Evolutionary conservation across 2,329 filamentous ascomycete species (phyloP), one percentile per base, ranked within the genome.

Genomic region (Stenocarpella maydis): DNA sequence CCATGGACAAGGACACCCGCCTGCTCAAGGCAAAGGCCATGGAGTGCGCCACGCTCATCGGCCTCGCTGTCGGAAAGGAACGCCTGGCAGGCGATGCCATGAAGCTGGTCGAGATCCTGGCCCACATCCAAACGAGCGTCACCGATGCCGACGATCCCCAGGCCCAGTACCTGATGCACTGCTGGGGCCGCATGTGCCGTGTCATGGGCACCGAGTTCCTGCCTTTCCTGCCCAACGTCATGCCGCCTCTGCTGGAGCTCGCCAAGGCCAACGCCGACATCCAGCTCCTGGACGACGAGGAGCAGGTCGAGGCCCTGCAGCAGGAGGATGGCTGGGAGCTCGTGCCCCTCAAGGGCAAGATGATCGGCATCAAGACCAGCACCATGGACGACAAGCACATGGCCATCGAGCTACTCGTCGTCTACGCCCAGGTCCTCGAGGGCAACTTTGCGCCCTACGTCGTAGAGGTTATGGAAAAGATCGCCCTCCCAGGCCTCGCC

Each of bases 331-430:
- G 95, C 52, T 99, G 96, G 96, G 96, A 99, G 80, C 86, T 99
- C 74, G 94, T 99, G 19, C 96, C 96, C 10, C 87, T 99, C 68
- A 97, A 97, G 82, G 96, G 96, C 74, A 98, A 98, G 84, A 93
- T 97, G 81, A 98, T 99, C 77, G 96, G 96, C 73, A 99, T 99
- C 83, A 94, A 95, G 83, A 99, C 96, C 9, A 97, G 94, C 79
- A 93, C 92, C 12, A 91, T 99, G 80, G 96, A 99, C 76, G 96
- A 99, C 82, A 99, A 99, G 85, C 95, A 98, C 80, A 98, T 97
- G 88, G 96, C 96, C n/a, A 98, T 99, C 73, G 96, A 99, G 82
- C 89, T 99, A 65, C 92, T 99, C 71, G 95, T 97, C 55, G 95
- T 99, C 72, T 99, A 99, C 77, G 95, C 96, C 1, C 94, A 98